Conservation (phyloP, 2,329 filamentous ascomycete species). For the Aspergillus sergii region DNA sequence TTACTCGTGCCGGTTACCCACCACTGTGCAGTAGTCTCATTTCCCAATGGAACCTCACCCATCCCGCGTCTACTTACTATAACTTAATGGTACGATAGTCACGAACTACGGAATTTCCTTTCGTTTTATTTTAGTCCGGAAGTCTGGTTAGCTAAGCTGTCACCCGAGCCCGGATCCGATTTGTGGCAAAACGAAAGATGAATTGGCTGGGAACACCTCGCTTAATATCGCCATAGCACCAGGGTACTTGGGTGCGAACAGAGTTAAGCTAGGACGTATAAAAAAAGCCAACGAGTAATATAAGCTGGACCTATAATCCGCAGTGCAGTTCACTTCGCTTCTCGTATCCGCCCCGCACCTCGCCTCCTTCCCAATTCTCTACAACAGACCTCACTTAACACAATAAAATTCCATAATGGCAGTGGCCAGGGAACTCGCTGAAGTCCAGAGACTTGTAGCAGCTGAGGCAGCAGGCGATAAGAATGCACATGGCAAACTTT, state of each 20-base stretch:
- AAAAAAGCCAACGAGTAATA: not conserved
- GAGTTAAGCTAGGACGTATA: not conserved
- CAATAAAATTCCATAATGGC: slow-evolving; percentile 2
- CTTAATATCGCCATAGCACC: not conserved
- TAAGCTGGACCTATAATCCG: not conserved
- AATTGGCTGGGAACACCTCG: not conserved
- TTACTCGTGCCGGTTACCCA: not conserved
- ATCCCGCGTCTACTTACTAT: not conserved
- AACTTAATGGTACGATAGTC: not conserved
- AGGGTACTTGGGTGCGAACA: not conserved
- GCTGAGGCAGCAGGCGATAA: slow-evolving; percentile 14
- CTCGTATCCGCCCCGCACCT: not conserved
- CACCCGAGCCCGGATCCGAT: too few species aligned
- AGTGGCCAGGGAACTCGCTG: slow-evolving; percentile 7
- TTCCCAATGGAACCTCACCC: not conserved
- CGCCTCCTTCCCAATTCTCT: not conserved
- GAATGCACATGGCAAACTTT: slow-evolving; percentile 14
- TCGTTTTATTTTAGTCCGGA: not conserved
- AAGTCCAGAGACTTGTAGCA: slow-evolving; percentile 9
- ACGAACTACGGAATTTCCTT: not conserved
- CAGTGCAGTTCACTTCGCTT: not conserved
- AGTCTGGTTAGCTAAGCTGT: not conserved
- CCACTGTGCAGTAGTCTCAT: not conserved
- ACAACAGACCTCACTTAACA: not conserved
- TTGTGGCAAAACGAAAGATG: not conserved